phyloP scores from a whole-genome alignment of 495 filamentous ascomycete species.

The Cercophora scortea region DNA sequence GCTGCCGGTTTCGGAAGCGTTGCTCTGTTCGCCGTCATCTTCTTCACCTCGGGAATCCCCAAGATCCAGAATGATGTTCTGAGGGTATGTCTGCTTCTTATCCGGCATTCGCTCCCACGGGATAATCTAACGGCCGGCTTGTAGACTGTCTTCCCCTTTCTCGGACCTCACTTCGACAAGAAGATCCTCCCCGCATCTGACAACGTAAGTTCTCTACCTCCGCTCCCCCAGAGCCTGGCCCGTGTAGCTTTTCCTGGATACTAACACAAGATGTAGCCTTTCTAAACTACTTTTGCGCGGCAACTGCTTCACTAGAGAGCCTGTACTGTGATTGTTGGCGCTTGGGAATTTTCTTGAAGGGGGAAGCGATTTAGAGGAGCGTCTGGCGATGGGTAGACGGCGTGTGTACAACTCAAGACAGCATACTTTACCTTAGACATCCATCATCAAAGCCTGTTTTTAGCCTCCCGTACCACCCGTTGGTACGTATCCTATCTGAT shows the following conservation, averaged over 20 bases:
- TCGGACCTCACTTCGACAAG: slow-evolving; percentile 39
- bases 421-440: no score
- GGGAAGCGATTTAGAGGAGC: background rate
- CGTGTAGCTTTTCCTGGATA: background rate
- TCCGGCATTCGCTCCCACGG: background rate
- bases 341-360: no score
- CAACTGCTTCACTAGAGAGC: no score
- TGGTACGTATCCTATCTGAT: no score
- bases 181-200: slow-evolving; percentile 48
- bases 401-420: no score
- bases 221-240: no score
- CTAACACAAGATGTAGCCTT: slow-evolving; percentile 26
- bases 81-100: slow-evolving; percentile 14
- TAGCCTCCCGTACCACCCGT: no score
- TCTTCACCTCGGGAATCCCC: slow-evolving; percentile 53
- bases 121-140: background rate
- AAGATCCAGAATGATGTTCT: slow-evolving; percentile 47
- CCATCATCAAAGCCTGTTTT: no score
- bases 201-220: slow-evolving; percentile 34
- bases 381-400: background rate
- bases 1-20: slow-evolving; percentile 44
- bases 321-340: no score
- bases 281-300: slow-evolving; percentile 23
- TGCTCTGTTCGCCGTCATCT: slow-evolving; percentile 49
- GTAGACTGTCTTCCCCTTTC: slow-evolving; percentile 44